A percentile compares a stretch with the other conserved stretches of the same genome.
Evolutionary conservation across 495 filamentous ascomycete species (phyloP).

Genomic region (Penicillium arizonense): DNA sequence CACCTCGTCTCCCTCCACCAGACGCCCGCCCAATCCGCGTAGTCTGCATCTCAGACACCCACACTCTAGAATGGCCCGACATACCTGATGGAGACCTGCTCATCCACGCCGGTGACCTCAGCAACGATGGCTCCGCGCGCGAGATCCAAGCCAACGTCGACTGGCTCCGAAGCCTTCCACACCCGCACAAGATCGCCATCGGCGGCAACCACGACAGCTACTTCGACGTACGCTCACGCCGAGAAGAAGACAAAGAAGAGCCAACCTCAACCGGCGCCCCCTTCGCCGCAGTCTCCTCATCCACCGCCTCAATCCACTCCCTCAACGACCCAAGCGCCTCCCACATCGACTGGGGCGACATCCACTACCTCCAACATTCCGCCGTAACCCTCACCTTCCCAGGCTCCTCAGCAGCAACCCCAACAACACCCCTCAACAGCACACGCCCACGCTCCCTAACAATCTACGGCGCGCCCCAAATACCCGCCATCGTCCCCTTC

Average conservation of each 20-base stretch:
- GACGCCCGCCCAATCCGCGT: conserved; percentile 61
- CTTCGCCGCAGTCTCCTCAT: conserved; percentile 37
- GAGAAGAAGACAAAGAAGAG: conserved; percentile 40
- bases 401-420: conserved; percentile 1
- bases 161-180: conserved; percentile 73
- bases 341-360: conserved; percentile 54
- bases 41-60: conserved; percentile 90
- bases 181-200: conserved; percentile 78
- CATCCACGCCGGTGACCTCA: conserved; percentile 86
- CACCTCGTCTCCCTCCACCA: conserved; percentile 52
- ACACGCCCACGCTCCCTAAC: conserved; percentile 40
- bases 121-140: conserved; percentile 64
- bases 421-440: conserved; percentile 9
- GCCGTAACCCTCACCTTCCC: conserved; percentile 50
- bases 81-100: conserved; percentile 80
- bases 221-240: conserved; percentile 60
- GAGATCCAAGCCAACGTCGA: conserved; percentile 76
- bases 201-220: conserved; percentile 88
- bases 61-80: conserved; percentile 59
- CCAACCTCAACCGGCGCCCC: conserved; percentile 1
- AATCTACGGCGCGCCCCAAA: conserved; percentile 64
- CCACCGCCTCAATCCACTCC: conserved; percentile 40
- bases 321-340: conserved; percentile 34
- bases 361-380: conserved; percentile 66
- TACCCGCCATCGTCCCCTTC: conserved; percentile 54